A percentile compares a stretch with the other conserved stretches of the same genome.
Conservation (phyloP, 139 green algal genomes). For the Spirogloea muscicola region DNA sequence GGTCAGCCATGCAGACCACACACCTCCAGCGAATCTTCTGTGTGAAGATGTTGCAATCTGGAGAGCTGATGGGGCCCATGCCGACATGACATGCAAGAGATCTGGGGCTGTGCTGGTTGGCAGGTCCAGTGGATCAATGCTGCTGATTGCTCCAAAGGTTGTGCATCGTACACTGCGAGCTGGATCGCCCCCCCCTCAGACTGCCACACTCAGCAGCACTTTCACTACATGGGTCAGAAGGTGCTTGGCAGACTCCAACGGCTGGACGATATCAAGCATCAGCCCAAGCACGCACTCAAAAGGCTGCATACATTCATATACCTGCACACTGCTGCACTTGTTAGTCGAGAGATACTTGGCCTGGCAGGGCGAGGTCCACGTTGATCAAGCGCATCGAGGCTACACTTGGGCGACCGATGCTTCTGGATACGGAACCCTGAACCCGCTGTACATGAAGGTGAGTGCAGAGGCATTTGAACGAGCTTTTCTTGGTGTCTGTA, state of each 20-base stretch:
- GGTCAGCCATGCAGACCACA: no score
- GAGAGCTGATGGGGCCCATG: no score
- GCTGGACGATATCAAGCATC: not conserved
- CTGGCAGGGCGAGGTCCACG: conserved; percentile 51
- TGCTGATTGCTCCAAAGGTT: not conserved
- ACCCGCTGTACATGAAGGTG: conserved; percentile 64
- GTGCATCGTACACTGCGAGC: not conserved
- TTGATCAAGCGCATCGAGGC: conserved; percentile 60
- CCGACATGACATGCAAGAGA: no score
- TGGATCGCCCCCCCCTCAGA: conserved; percentile 47
- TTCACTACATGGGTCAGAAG: conserved; percentile 58
- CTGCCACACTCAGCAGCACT: conserved; percentile 66
- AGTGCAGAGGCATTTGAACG: no score
- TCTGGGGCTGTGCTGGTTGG: no score
- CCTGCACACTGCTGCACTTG: no score
- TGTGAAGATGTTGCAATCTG: no score
- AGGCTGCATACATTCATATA: no score
- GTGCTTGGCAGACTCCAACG: not conserved
- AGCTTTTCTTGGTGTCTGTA: no score
- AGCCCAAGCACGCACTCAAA: no score
- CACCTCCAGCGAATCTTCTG: no score
- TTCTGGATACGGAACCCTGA: conserved; percentile 52
- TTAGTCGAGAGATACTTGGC: not conserved
- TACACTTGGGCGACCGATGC: conserved; percentile 55
- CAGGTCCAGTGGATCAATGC: conserved; percentile 6